Conservation (phyloP, 768 basidiomycete genomes). For the Phallus indusiatus region DNA sequence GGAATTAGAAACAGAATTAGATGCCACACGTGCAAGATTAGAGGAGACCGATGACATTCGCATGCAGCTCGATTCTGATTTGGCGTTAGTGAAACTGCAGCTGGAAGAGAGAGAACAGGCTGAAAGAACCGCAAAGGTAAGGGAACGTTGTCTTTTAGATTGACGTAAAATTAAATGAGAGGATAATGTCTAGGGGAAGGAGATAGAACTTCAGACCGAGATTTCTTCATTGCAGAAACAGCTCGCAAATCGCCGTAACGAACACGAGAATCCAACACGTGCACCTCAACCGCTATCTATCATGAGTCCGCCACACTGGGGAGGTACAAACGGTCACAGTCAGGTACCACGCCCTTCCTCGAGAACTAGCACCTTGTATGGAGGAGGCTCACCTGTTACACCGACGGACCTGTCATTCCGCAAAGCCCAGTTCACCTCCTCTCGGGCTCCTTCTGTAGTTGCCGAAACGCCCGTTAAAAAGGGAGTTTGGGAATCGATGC, state of each 20-base stretch:
- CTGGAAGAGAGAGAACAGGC: slow-evolving; percentile 71
- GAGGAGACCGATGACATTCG: slow-evolving; percentile 61
- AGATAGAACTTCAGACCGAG: slow-evolving; percentile 59
- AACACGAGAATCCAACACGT: slow-evolving; percentile 24
- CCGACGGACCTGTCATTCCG: slow-evolving; percentile 36
- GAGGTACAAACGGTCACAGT: not conserved
- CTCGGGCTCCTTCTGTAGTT: slow-evolving; percentile 25
- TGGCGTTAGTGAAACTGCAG: slow-evolving; percentile 55
- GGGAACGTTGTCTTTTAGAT: not conserved
- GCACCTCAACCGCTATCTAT: not conserved
- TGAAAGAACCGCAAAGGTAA: slow-evolving; percentile 57
- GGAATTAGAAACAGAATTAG: slow-evolving; percentile 57
- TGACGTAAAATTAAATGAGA: not conserved
- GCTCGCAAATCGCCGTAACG: slow-evolving; percentile 45
- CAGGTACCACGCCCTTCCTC: slow-evolving; percentile 51
- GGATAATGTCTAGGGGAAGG: slow-evolving; percentile 46
- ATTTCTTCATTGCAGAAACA: slow-evolving; percentile 53
- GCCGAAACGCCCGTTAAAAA: slow-evolving; percentile 1
- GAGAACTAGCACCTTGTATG: slow-evolving; percentile 56
- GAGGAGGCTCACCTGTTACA: slow-evolving; percentile 39
- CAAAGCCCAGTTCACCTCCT: slow-evolving; percentile 17
- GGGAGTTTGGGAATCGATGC: slow-evolving; percentile 64
- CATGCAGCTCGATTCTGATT: slow-evolving; percentile 60
- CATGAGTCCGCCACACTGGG: slow-evolving; percentile 4
- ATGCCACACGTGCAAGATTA: slow-evolving; percentile 46